phyloP scores from a whole-genome alignment of 192 early-diverging fungal genomes.

The Coemansia interrupta region DNA sequence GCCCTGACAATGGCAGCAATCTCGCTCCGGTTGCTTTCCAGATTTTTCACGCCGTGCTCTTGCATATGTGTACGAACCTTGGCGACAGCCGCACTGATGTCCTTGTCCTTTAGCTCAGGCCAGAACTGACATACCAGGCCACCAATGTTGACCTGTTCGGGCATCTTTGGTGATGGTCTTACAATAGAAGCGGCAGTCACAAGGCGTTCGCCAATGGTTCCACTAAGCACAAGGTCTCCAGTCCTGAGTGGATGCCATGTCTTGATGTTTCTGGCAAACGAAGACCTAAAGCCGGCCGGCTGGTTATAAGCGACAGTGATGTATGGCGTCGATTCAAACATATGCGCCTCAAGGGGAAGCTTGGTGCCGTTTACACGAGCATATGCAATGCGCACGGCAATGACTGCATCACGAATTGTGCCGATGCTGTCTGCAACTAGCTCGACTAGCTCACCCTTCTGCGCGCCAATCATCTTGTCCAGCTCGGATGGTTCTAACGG shows the following conservation, averaged over 20 bases:
- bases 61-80: slow-evolving; percentile 24
- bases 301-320: slow-evolving; percentile 45
- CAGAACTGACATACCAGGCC: slow-evolving; percentile 35
- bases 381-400: slow-evolving; percentile 35
- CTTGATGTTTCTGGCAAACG: slow-evolving; percentile 15
- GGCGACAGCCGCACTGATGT: slow-evolving; percentile 31
- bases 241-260: slow-evolving; percentile 30
- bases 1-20: slow-evolving; percentile 29
- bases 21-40: slow-evolving; percentile 20
- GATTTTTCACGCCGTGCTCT: slow-evolving; percentile 27
- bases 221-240: slow-evolving; percentile 24
- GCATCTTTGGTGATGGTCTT: slow-evolving; percentile 6
- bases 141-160: slow-evolving; percentile 41
- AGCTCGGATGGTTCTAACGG: slow-evolving; percentile 16
- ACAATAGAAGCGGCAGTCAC: slow-evolving; percentile 34
- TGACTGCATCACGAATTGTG: slow-evolving; percentile 14
- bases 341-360: background rate
- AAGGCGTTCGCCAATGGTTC: slow-evolving; percentile 25
- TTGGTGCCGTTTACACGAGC: slow-evolving; percentile 1
- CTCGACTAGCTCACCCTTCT: slow-evolving; percentile 27
- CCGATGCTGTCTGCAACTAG: slow-evolving; percentile 36
- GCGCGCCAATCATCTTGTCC: slow-evolving; percentile 15
- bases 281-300: slow-evolving; percentile 13
- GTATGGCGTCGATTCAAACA: slow-evolving; percentile 12
- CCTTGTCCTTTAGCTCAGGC: slow-evolving; percentile 37